Percentiles rank a stretch among this genome's conserved stretches.
These are phyloP conservation scores for Tagetes erecta DNA, from an alignment of 129 eudicot genomes.

Conservation along the genomic window DNA sequence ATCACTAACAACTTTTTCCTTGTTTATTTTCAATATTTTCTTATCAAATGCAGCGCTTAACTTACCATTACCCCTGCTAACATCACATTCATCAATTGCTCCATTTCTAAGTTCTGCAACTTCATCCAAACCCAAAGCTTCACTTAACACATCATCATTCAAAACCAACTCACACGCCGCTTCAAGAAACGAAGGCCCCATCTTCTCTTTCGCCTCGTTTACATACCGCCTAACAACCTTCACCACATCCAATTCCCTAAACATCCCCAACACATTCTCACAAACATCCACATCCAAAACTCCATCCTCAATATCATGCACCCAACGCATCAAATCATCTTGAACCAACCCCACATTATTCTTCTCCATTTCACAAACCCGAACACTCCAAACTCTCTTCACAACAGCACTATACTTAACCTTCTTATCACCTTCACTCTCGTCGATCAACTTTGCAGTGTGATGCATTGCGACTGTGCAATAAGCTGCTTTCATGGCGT, in stretches of 20 bases:
- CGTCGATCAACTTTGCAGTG: constrained; percentile 39
- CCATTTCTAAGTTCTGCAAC: neutral
- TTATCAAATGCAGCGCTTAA: neutral
- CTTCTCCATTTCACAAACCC: constrained; percentile 50
- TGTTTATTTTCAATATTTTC: neutral
- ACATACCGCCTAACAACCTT: constrained; percentile 47
- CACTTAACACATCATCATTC: constrained; percentile 24
- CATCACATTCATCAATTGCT: neutral
- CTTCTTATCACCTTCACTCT: constrained; percentile 16
- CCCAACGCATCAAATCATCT: constrained; percentile 50
- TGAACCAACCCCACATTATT: constrained; percentile 40
- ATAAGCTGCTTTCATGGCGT: constrained; percentile 57
- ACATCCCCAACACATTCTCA: constrained; percentile 36
- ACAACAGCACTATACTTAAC: constrained; percentile 35
- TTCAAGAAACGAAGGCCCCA: constrained; percentile 79
- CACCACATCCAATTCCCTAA: constrained; percentile 37
- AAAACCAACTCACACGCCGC: constrained; percentile 33
- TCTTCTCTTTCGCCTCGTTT: constrained; percentile 43
- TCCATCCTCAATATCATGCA: constrained; percentile 52
- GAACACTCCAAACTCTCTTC: constrained; percentile 60
- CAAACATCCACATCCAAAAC: constrained; percentile 43
- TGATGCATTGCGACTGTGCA: constrained; percentile 59
- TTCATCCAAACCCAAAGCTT: constrained; percentile 34
- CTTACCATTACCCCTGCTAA: constrained; percentile 23
- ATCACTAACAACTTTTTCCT: neutral